These are phyloP conservation scores for grape (Vitis vinifera) DNA, from an alignment of 164 flowering plant genomes.

Conservation along the genomic window DNA sequence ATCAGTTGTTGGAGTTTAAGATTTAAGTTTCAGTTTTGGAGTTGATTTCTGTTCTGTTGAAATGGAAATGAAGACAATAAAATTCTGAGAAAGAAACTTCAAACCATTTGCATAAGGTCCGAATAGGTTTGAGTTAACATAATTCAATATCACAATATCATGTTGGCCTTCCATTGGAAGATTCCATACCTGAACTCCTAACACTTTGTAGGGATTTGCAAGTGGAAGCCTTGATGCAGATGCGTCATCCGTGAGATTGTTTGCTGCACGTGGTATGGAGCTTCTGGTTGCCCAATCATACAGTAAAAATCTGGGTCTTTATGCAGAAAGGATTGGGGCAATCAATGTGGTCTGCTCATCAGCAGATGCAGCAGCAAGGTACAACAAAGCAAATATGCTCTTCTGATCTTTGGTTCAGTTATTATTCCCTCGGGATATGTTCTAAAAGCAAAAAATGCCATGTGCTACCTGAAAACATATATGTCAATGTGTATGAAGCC, in stretches of 20 bases:
- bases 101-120: too few species aligned
- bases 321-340: constrained; percentile 96
- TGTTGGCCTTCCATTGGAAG: too few species aligned
- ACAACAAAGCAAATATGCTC: neutral
- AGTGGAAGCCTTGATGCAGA: constrained; percentile 98
- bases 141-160: neutral
- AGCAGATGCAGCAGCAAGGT: constrained; percentile 88
- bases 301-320: constrained; percentile 92
- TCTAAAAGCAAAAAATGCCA: too few species aligned
- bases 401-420: neutral
- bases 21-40: neutral
- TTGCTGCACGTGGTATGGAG: constrained; percentile 90
- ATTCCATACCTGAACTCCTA: neutral
- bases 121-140: too few species aligned
- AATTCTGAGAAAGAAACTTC: too few species aligned
- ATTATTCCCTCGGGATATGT: neutral
- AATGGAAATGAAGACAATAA: neutral
- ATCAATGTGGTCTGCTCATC: constrained; percentile 89
- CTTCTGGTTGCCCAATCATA: constrained; percentile 94
- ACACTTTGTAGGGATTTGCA: constrained; percentile 77
- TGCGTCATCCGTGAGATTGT: constrained; percentile 87
- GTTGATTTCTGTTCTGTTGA: neutral
- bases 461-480: too few species aligned
- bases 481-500: too few species aligned
- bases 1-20: neutral